Evolutionary conservation across 441 rosid genomes (phyloP), one percentile per base, ranked within the genome.

Genomic region (Lepidium campestre): DNA sequence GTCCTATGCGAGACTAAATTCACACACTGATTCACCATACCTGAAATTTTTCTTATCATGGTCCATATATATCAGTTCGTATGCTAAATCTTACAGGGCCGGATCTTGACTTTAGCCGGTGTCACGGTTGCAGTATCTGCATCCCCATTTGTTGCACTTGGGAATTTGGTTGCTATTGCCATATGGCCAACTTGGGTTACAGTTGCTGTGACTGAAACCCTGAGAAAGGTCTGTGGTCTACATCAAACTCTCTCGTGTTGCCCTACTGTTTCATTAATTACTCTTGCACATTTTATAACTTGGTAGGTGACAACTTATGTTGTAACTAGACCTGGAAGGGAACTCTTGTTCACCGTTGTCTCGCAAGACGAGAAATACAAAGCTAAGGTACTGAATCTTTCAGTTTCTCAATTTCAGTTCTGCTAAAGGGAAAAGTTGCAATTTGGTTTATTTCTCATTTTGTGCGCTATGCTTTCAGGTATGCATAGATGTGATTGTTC

Each of bases 251-350:
- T 50, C 47, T 49, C 3, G 15, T 40, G 40, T 39, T 68, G 5
- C 35, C 2, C 4, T 44, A 56, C 41, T 31, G 31, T 63, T 62
- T 1, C 46, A 55, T 19, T 68, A 20, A 15, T 54, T 17, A 32
- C 48, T 54, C 53, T 17, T 39, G 8, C 12, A 23, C 35, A 34
- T 44, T 56, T 65, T 56, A 19, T 53, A 59, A 41, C 34, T 52
- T 63, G 67, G 79, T 78, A 90, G 98, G 89, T 93, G 79, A 89
- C 87, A 58, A 88, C 80, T 5, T 93, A 90, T 73, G 97, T 93
- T 66, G 88, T 90, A 62, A 85, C 93, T 29, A 87, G 89, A 80
- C 97, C 98, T 20, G 93, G 93, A 77, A 87, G 97, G 73, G 98
- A 93, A 79, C 94, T 90, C 56, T 75, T 90, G 53, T 93, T 90